Conservation (phyloP, 306 rosid genomes). For the Quercus cerris region DNA sequence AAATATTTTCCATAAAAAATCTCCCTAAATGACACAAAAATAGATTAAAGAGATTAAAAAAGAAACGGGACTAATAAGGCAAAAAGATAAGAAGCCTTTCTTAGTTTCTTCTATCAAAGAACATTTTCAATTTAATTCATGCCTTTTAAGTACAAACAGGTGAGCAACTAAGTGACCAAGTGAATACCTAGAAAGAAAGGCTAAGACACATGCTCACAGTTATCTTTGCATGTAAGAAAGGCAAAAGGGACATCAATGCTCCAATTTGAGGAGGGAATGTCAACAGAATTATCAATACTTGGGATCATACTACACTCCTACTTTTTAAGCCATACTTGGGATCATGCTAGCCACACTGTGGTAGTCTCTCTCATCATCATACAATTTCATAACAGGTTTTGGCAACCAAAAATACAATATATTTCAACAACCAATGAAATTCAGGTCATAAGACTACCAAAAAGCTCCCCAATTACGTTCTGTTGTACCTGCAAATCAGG, state of each 20-base stretch:
- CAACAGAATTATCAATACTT: neutral
- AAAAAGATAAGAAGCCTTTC: neutral
- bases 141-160: too few species aligned
- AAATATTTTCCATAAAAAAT: too few species aligned
- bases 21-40: too few species aligned
- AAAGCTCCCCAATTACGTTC: neutral
- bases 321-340: neutral
- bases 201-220: neutral
- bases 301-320: neutral
- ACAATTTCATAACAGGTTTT: neutral
- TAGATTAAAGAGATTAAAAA: too few species aligned
- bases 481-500: neutral
- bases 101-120: neutral
- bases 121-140: neutral
- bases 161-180: neutral
- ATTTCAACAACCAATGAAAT: neutral
- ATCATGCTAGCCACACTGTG: neutral
- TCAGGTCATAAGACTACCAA: neutral
- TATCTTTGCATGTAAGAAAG: too few species aligned
- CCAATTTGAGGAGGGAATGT: neutral
- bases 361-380: neutral
- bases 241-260: neutral
- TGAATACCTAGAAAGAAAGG: neutral
- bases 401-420: neutral
- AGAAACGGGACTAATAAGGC: neutral